Base-by-base conservation (phyloP, 768 basidiomycete genomes). In the Termitomyces eurrhizus region DNA sequence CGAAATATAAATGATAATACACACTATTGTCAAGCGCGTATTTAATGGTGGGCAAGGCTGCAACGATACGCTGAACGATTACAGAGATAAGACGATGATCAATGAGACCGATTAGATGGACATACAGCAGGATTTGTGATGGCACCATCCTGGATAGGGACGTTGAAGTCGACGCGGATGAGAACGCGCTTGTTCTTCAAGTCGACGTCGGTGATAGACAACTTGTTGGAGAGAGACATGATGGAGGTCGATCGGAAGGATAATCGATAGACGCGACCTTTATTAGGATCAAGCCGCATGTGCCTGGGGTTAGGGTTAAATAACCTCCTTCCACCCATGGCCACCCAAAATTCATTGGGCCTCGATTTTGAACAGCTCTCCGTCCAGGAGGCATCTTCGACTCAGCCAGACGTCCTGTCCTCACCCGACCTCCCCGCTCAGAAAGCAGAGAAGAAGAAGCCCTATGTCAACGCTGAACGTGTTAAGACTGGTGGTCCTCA, bases 101-200 rank as follows among this genome's bases (percentile, higher is more conserved):
- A 60, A 45, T 56, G 48, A 60, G 57, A 46, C 41, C 54, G 61
- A 67, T 42, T 48, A 53, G 44, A 59, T 52, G 44, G 48, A 80
- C 94, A 64, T 72, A 97, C 96, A 58, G 95, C 95, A 65, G 93
- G 89, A 79, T 98, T 99, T 49, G 96, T 96, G 81, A 98, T 95
- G 71, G 88, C 88, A 52, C 89, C 90, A 71, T 93, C 89, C 68
- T 89, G 84, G 77, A 93, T 88, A 63, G 94, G 94, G 62, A 96
- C 94, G 72, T 96, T 96, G 80, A 96, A 96, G 80, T 96, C 94
- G 66, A 95, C 95, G 67, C 93, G 90, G 71, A 96, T 92, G 70
- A 96, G 89, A 67, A 95, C 92, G 65, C 92, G 90, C 75, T 91
- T 93, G 69, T 80, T 89, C 66, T 85, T 85, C 82, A 98, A 87